Evolutionary conservation across 192 early-diverging fungal species (phyloP).

Genomic region (Podila minutissima): DNA sequence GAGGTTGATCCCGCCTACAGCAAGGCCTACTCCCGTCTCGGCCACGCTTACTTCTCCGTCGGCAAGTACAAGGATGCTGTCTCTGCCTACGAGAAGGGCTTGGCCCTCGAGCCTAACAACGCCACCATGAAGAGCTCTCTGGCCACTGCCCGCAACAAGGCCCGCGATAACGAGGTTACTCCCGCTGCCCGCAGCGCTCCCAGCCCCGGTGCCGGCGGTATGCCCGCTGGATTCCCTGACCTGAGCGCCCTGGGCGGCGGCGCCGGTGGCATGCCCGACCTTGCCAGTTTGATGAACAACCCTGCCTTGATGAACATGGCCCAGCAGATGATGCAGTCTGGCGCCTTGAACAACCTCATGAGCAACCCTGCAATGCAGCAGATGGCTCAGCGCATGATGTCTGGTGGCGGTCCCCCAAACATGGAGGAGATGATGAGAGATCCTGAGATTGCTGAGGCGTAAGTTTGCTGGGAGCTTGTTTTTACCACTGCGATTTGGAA

Average conservation of each 20-base stretch:
- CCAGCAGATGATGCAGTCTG: slow-evolving; percentile 88
- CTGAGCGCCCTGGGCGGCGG: slow-evolving; percentile 64
- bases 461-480: slow-evolving; percentile 51
- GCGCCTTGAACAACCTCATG: slow-evolving; percentile 85
- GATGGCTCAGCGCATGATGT: slow-evolving; percentile 89
- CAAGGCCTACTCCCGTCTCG: slow-evolving; percentile 94
- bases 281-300: slow-evolving; percentile 89
- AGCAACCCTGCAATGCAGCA: slow-evolving; percentile 90
- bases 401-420: slow-evolving; percentile 65
- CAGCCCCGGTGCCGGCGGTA: slow-evolving; percentile 37
- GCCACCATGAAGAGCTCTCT: slow-evolving; percentile 82
- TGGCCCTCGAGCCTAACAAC: slow-evolving; percentile 86
- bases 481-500: not conserved
- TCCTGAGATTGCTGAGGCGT: slow-evolving; percentile 66
- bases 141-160: slow-evolving; percentile 71
- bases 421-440: slow-evolving; percentile 75
- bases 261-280: slow-evolving; percentile 80
- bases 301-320: slow-evolving; percentile 97
- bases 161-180: slow-evolving; percentile 48
- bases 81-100: slow-evolving; percentile 90
- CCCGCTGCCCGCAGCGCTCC: slow-evolving; percentile 46
- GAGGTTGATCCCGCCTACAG: slow-evolving; percentile 89
- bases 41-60: slow-evolving; percentile 92
- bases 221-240: slow-evolving; percentile 50
- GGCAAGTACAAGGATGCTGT: slow-evolving; percentile 86